Conservation (phyloP, 1,284 basidiomycete species). For the Stygiomarasmius scandens region DNA sequence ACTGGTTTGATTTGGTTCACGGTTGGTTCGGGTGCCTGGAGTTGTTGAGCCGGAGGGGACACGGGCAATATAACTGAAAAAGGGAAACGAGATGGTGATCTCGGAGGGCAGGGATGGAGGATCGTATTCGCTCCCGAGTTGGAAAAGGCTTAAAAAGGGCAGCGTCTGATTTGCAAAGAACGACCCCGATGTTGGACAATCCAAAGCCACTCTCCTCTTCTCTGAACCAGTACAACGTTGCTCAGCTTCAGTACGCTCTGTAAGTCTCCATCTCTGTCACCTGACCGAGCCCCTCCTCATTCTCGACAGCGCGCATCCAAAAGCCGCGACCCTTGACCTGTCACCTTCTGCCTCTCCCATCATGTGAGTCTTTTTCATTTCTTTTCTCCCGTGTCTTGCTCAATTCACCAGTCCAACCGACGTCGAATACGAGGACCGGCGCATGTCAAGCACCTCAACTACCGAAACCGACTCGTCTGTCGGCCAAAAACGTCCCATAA, state of each 20-base stretch:
- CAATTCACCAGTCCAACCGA: conserved; percentile 40
- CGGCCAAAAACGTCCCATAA: conserved; percentile 57
- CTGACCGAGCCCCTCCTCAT: conserved; percentile 10
- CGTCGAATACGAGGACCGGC: conserved; percentile 52
- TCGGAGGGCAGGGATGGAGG: conserved; percentile 15
- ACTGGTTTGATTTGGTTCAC: conserved; percentile 11
- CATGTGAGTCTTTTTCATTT: conserved; percentile 39
- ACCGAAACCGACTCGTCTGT: conserved; percentile 61
- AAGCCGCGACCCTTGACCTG: conserved; percentile 43
- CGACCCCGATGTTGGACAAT: conserved; percentile 43
- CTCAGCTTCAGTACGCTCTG: conserved; percentile 63
- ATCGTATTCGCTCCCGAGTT: conserved; percentile 41
- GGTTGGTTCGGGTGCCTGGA: conserved; percentile 7
- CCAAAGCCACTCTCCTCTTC: conserved; percentile 36
- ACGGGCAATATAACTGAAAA: conserved; percentile 17
- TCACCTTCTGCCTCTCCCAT: conserved; percentile 51
- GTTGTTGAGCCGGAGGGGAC: conserved; percentile 6
- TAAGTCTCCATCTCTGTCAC: conserved; percentile 38
- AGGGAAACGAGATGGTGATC: conserved; percentile 2
- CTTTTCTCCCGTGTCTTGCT: conserved; percentile 12
- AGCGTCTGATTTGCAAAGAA: conserved; percentile 1
- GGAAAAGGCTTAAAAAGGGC: conserved; percentile 19
- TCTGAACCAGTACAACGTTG: conserved; percentile 63
- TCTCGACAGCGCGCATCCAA: conserved; percentile 38
- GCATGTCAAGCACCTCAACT: conserved; percentile 63